Conservation (phyloP, 2,329 filamentous ascomycete genomes). For the Leptodontidium sp. region DNA sequence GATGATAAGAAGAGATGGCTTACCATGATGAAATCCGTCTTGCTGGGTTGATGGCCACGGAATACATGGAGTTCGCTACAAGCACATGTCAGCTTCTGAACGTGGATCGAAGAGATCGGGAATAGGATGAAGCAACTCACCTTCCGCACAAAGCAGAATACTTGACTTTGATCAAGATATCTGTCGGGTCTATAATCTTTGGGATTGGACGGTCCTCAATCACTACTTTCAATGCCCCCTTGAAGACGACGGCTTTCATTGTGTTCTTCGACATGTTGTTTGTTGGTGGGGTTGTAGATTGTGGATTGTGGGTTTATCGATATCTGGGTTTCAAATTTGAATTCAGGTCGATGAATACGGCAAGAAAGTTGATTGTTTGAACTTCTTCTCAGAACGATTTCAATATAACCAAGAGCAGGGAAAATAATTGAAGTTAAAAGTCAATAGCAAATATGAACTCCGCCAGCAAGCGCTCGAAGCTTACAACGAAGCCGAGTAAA, state of each 20-base stretch:
- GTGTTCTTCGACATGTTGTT: conserved; percentile 51
- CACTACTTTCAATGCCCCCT: conserved; percentile 56
- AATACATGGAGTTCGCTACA: conserved; percentile 84
- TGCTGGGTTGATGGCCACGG: conserved; percentile 79
- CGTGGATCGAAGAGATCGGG: neutral
- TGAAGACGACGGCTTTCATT: conserved; percentile 92
- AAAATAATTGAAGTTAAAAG: neutral
- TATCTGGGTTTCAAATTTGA: neutral
- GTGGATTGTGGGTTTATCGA: neutral
- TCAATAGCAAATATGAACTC: conserved; percentile 3
- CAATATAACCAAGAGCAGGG: neutral
- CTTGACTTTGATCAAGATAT: conserved; percentile 84
- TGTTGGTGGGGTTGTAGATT: neutral
- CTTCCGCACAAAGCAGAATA: conserved; percentile 89
- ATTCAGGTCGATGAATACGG: neutral
- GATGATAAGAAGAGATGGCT: neutral
- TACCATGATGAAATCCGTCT: conserved; percentile 65
- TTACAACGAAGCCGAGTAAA: conserved; percentile 7
- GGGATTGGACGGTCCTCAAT: conserved; percentile 84
- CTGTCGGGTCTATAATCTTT: conserved; percentile 72
- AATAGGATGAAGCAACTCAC: conserved; percentile 56
- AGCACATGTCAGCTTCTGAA: neutral
- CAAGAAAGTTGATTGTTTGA: too few relatives aligned
- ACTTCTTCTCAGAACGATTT: too few relatives aligned
- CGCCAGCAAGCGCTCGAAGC: neutral